Evolutionary conservation across 805 yeast genomes (phyloP).

Genomic region (Myxozyma neotropica): DNA sequence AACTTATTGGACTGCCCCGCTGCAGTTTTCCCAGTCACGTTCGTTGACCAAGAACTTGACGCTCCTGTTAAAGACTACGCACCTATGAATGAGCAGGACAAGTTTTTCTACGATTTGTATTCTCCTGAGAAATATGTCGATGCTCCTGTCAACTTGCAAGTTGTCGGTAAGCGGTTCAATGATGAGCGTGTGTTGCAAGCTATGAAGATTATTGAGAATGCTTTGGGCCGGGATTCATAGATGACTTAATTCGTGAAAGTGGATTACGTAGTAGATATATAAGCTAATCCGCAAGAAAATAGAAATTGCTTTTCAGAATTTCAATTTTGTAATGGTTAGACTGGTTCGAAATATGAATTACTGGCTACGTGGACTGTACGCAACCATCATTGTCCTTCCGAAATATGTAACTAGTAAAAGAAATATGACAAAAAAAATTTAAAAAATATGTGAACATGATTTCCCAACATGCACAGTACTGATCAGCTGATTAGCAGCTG

Average conservation of each 20-base stretch:
- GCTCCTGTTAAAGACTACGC: conserved; percentile 28
- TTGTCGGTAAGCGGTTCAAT: conserved; percentile 39
- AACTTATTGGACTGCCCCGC: conserved; percentile 73
- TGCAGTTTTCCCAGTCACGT: conserved; percentile 41
- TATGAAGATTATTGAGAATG: conserved; percentile 30
- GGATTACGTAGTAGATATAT: background rate
- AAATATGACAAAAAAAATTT: too few relatives aligned
- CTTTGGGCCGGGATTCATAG: conserved; percentile 28
- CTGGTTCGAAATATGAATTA: background rate
- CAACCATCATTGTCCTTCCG: too few relatives aligned
- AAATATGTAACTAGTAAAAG: too few relatives aligned
- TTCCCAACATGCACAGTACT: too few relatives aligned
- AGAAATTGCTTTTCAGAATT: too few relatives aligned
- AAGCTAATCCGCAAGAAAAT: background rate
- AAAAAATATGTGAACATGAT: too few relatives aligned
- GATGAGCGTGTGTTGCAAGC: conserved; percentile 45
- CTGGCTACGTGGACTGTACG: background rate
- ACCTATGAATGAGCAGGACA: conserved; percentile 35
- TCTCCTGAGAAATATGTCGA: conserved; percentile 36
- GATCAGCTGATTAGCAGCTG: too few relatives aligned
- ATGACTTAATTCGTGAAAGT: background rate
- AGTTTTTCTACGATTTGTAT: conserved; percentile 34
- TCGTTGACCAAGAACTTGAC: conserved; percentile 32
- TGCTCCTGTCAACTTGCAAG: conserved; percentile 37
- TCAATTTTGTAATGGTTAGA: background rate